Percentiles rank a stretch among this genome's conserved stretches.
phyloP scores from a whole-genome alignment of 441 rosid genomes.

The Eruca vesicaria region DNA sequence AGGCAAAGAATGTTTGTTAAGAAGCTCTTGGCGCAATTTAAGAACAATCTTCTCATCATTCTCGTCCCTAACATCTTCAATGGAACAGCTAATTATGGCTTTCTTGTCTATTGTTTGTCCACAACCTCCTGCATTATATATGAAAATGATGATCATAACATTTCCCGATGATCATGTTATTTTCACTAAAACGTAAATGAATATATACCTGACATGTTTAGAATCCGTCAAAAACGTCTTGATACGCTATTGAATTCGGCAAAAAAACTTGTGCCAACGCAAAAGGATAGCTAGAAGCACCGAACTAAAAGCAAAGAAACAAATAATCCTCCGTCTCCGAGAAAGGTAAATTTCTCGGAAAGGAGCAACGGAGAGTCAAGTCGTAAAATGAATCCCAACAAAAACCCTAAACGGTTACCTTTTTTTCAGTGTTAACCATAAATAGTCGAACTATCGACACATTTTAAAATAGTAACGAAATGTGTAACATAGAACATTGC shows the following conservation, averaged over 20 bases:
- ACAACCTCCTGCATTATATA: not conserved
- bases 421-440: not conserved
- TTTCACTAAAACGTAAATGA: not conserved
- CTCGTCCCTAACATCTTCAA: constrained; percentile 83
- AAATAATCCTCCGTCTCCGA: not conserved
- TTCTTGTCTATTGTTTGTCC: constrained; percentile 30
- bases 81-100: constrained; percentile 81
- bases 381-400: not conserved
- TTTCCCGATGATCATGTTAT: not conserved
- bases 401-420: not conserved
- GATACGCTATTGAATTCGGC: not conserved
- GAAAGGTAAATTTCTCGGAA: not conserved
- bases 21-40: constrained; percentile 63
- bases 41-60: constrained; percentile 67
- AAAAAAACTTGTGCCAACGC: not conserved
- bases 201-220: not conserved
- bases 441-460: not conserved
- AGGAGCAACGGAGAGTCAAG: not conserved
- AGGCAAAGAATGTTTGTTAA: constrained; percentile 67
- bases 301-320: not conserved
- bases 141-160: not conserved
- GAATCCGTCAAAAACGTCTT: not conserved
- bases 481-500: not conserved
- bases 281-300: no score
- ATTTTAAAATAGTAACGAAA: not conserved